These are phyloP conservation scores for Glycyrrhiza uralensis DNA, from an alignment of 306 rosid species.

Conservation along the genomic window DNA sequence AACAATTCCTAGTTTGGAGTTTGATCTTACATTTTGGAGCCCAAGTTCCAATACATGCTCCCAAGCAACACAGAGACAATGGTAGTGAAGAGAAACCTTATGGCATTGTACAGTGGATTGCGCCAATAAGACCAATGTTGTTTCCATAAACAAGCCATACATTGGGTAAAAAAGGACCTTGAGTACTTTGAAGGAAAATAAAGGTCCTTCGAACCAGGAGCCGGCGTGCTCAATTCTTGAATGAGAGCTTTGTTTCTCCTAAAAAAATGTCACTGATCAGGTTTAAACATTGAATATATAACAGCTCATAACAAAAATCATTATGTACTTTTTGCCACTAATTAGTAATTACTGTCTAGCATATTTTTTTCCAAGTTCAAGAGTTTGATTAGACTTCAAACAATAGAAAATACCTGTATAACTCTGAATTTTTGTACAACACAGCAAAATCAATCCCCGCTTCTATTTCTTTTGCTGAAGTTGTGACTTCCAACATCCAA, in stretches of 20 bases:
- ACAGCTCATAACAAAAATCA: no score
- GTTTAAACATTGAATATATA: no score
- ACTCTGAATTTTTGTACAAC: constrained; percentile 31
- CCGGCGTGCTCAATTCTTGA: constrained; percentile 39
- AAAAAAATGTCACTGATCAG: constrained; percentile 15
- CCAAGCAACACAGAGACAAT: constrained; percentile 39
- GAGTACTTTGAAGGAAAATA: constrained; percentile 39
- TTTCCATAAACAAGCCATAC: constrained; percentile 56
- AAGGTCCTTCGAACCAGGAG: constrained; percentile 36
- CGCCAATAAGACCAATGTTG: constrained; percentile 60
- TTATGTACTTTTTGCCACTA: no score
- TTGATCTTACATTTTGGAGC: constrained; percentile 49
- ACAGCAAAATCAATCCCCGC: constrained; percentile 37
- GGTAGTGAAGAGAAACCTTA: constrained; percentile 34
- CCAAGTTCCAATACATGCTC: constrained; percentile 45
- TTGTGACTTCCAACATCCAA: constrained; percentile 48
- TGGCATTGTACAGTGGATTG: constrained; percentile 39
- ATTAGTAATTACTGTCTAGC: no score
- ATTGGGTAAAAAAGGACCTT: constrained; percentile 37
- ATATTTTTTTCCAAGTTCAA: no score
- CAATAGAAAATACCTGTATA: constrained; percentile 37
- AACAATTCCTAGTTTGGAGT: not conserved
- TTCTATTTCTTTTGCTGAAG: constrained; percentile 31
- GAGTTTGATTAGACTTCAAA: no score
- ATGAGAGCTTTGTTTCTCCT: constrained; percentile 48